Percentiles rank a stretch among this genome's conserved stretches.
Conservation (phyloP, 257 asterid species). For the Salvia hispanica region DNA sequence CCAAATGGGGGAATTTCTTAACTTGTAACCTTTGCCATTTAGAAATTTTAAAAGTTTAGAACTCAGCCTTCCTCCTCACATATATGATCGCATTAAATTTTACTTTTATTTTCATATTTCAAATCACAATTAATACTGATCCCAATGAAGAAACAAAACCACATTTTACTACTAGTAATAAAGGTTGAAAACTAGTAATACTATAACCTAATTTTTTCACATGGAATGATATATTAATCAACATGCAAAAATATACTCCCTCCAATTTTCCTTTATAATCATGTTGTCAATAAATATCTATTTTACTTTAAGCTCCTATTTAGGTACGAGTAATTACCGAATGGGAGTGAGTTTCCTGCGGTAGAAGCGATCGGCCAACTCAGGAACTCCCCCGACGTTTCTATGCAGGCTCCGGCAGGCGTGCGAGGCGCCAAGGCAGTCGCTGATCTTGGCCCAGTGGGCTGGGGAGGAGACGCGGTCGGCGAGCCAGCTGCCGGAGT, state of each 20-base stretch:
- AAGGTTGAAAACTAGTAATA: no score
- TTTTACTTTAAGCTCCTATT: no score
- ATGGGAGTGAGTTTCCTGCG: slow-evolving; percentile 58
- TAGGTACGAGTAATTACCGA: slow-evolving; percentile 37
- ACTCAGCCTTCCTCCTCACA: background rate
- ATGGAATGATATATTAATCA: background rate
- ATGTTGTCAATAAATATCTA: no score
- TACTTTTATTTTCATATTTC: background rate
- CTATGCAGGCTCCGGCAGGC: slow-evolving; percentile 49
- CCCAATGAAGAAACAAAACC: background rate
- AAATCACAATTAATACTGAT: no score
- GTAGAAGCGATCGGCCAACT: slow-evolving; percentile 59
- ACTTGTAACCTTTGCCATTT: background rate
- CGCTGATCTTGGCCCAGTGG: slow-evolving; percentile 62
- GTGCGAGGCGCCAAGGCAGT: slow-evolving; percentile 65
- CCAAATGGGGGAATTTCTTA: background rate
- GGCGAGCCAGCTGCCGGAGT: slow-evolving; percentile 84
- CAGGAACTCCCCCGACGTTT: slow-evolving; percentile 48
- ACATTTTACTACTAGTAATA: no score
- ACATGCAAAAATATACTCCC: background rate
- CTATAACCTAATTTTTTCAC: background rate
- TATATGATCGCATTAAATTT: background rate
- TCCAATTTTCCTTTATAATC: no score
- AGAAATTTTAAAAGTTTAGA: no score
- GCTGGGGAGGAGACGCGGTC: slow-evolving; percentile 51